Conservation (phyloP, 129 eudicot species). For the Centaurea solstitialis region DNA sequence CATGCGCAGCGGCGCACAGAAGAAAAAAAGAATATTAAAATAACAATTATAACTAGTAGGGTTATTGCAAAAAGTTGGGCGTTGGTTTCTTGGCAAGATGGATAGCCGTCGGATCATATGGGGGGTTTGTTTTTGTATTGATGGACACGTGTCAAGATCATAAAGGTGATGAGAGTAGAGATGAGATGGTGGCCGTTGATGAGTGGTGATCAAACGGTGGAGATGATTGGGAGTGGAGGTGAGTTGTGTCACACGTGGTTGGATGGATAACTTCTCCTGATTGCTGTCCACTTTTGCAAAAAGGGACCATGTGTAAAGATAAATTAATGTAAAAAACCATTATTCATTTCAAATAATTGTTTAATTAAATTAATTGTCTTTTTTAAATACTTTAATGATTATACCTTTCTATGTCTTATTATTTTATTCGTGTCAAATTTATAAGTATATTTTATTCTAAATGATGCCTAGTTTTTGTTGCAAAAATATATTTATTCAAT, state of each 20-base stretch:
- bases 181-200: not conserved
- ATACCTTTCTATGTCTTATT: too few species aligned
- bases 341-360: too few species aligned
- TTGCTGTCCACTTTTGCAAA: slow-evolving; percentile 26
- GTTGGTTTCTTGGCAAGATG: slow-evolving; percentile 33
- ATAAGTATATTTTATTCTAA: not conserved
- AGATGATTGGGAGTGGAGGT: slow-evolving; percentile 28
- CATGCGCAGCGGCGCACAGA: slow-evolving; percentile 41
- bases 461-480: not conserved
- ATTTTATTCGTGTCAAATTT: not conserved
- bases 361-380: not conserved
- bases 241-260: slow-evolving; percentile 47
- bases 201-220: slow-evolving; percentile 33
- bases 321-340: not conserved
- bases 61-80: slow-evolving; percentile 10
- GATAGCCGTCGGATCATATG: slow-evolving; percentile 36
- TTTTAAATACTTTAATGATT: not conserved
- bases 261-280: slow-evolving; percentile 30
- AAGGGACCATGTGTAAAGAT: slow-evolving; percentile 9
- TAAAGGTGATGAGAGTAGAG: not conserved
- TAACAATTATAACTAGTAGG: not conserved
- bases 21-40: slow-evolving; percentile 12
- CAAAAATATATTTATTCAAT: not conserved
- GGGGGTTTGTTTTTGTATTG: not conserved
- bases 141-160: slow-evolving; percentile 41